phyloP scores from a whole-genome alignment of 2,329 filamentous ascomycete species.

The Helicocarpus griseus region DNA sequence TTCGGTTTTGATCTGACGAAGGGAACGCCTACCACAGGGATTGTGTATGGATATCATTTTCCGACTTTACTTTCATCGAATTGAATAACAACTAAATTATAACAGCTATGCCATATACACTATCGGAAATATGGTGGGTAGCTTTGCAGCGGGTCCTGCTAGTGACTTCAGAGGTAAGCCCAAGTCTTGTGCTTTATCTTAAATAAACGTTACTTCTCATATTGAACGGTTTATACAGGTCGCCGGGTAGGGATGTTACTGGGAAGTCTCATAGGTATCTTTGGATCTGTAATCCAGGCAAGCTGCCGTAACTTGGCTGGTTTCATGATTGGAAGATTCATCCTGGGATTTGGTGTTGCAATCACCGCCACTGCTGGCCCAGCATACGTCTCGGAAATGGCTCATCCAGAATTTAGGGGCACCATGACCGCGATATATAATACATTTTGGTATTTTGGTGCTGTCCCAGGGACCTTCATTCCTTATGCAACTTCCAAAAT shows the following conservation, averaged over 20 bases:
- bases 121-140: slow-evolving; percentile 37
- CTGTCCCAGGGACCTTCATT: slow-evolving; percentile 42
- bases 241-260: slow-evolving; percentile 21
- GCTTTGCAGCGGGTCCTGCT: slow-evolving; percentile 35
- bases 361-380: slow-evolving; percentile 20
- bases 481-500: slow-evolving; percentile 30
- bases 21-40: slow-evolving; percentile 36
- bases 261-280: slow-evolving; percentile 19
- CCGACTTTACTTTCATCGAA: background rate
- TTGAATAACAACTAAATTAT: background rate
- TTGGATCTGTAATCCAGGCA: slow-evolving; percentile 21
- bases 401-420: slow-evolving; percentile 26
- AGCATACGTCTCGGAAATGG: slow-evolving; percentile 29
- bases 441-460: slow-evolving; percentile 35
- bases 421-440: slow-evolving; percentile 35
- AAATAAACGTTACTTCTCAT: no score
- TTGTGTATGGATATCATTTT: slow-evolving; percentile 27
- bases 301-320: slow-evolving; percentile 17
- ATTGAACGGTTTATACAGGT: slow-evolving; percentile 8
- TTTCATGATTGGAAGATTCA: slow-evolving; percentile 24
- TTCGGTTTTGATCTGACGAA: slow-evolving; percentile 31
- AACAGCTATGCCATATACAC: slow-evolving; percentile 35
- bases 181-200: background rate
- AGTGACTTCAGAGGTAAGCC: slow-evolving; percentile 29
- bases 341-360: slow-evolving; percentile 23